Evolutionary conservation across 176 grass and related monocot species (phyloP).

Genomic region (Calamus simplicifolius): DNA sequence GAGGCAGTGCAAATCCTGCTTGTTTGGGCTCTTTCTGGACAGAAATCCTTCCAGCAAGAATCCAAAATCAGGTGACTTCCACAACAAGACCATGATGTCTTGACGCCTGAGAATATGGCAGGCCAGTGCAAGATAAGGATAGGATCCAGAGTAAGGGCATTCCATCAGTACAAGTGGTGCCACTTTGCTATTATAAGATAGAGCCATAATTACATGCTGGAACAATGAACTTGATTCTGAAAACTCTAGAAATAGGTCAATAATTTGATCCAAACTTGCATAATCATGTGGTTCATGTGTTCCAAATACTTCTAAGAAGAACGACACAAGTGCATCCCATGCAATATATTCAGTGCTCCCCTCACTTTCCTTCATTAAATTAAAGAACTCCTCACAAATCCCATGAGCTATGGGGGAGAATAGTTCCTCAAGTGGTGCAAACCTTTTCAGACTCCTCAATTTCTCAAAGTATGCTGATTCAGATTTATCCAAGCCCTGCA

Average conservation of each 20-base stretch:
- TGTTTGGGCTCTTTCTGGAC: constrained; percentile 67
- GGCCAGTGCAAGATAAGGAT: constrained; percentile 56
- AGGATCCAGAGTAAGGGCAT: constrained; percentile 69
- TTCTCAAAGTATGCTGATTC: constrained; percentile 80
- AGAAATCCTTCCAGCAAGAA: constrained; percentile 79
- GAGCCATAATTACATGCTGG: constrained; percentile 54
- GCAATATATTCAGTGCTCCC: constrained; percentile 56
- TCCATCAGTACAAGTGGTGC: constrained; percentile 68
- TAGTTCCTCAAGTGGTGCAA: constrained; percentile 60
- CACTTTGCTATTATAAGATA: constrained; percentile 76
- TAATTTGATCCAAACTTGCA: constrained; percentile 49
- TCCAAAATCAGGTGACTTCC: constrained; percentile 51
- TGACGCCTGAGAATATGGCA: constrained; percentile 61
- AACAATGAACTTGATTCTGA: constrained; percentile 41
- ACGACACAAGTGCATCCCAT: constrained; percentile 41
- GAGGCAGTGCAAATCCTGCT: constrained; percentile 65
- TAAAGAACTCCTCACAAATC: constrained; percentile 59
- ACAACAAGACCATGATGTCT: constrained; percentile 69
- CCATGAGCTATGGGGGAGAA: constrained; percentile 58
- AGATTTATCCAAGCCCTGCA: constrained; percentile 62
- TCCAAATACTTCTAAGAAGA: constrained; percentile 56
- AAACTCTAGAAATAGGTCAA: constrained; percentile 61
- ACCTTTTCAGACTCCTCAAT: constrained; percentile 66
- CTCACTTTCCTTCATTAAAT: constrained; percentile 35
- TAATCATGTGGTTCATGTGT: constrained; percentile 62